Conservation (phyloP, 225 moss, liverwort and hornwort species). For the Sphagnum contortum region DNA sequence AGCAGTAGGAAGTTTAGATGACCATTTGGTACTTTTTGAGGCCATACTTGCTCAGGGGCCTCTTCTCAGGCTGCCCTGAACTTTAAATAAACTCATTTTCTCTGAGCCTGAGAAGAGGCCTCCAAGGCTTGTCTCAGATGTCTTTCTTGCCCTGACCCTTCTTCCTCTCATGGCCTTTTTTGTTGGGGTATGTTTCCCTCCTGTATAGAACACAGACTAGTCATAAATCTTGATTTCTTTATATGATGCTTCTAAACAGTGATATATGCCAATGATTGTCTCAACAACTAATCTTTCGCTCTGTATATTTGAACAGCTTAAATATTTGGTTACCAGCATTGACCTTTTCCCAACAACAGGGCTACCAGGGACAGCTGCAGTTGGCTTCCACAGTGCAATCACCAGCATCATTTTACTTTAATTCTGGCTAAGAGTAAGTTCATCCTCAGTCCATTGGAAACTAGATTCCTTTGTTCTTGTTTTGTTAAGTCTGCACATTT, state of each 20-base stretch:
- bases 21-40: no score
- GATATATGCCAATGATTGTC: no score
- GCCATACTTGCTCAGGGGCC: conserved; percentile 26
- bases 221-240: no score
- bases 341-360: conserved; percentile 65
- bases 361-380: conserved; percentile 48
- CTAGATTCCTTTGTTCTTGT: no score
- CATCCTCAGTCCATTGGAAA: no score
- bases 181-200: conserved; percentile 37
- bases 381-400: conserved; percentile 68
- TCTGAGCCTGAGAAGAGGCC: conserved; percentile 90
- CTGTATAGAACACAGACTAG: no score
- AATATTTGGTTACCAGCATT: conserved; percentile 52
- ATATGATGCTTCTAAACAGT: no score
- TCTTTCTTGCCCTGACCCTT: conserved; percentile 64
- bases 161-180: conserved; percentile 73
- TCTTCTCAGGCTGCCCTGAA: conserved; percentile 45
- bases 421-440: conserved; percentile 60
- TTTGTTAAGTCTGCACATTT: no score
- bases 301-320: conserved; percentile 30
- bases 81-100: conserved; percentile 72
- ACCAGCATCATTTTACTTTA: conserved; percentile 66
- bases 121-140: conserved; percentile 49
- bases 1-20: no score
- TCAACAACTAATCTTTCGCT: no score